Base-by-base conservation (phyloP, 2,329 filamentous ascomycete genomes). In the Xylaria sp. region DNA sequence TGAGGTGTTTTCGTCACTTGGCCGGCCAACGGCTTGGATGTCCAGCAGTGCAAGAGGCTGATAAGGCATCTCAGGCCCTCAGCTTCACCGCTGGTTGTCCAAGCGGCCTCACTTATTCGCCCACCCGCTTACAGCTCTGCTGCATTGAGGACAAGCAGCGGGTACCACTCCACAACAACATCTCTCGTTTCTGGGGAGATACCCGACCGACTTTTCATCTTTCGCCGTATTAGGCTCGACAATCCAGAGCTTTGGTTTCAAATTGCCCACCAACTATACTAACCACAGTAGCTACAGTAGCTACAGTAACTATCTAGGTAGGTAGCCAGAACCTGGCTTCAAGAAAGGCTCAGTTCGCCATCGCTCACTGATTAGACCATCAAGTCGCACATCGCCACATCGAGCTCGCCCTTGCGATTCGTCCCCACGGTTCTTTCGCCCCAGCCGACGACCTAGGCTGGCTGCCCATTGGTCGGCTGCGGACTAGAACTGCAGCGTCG, bases 121-220 rank as follows among this genome's bases (percentile, higher is more conserved):
- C 63, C 43, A 27, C 52, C 57, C 11, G 49, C 60, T 58, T 60
- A 58, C 55, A 65, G 48, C 59, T 57, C 60, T 48, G 51, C 54
- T 64, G 40, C 48, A 62, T 58, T 47, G 23, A 60, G 56, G 57
- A 33, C 46, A 38, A 51, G 47, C 38, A 43, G 65, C 65, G 65
- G 65, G 49, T 40, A 63, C 57, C 58, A 58, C 54, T 63, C 57
- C 63, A 62, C 58, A 57, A 57, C 62, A 62, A 62, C 53, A 56
- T 51, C 46, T 51, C 55, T 31, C 53, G 63, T 62, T 65, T 62
- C 63, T 56, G 58, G 49, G 61, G 56, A 67, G 65, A 67, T 56
- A 40, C 57, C 58, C 68, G 69, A 69, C 66, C 66, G 68, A 68
- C 64, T 67, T 67, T 70, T 67, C 63, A 46, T 48, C 38, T 49